Evolutionary conservation across 345 rosid genomes (phyloP), one percentile per base, ranked within the genome.

Genomic region (Excoecaria agallocha): DNA sequence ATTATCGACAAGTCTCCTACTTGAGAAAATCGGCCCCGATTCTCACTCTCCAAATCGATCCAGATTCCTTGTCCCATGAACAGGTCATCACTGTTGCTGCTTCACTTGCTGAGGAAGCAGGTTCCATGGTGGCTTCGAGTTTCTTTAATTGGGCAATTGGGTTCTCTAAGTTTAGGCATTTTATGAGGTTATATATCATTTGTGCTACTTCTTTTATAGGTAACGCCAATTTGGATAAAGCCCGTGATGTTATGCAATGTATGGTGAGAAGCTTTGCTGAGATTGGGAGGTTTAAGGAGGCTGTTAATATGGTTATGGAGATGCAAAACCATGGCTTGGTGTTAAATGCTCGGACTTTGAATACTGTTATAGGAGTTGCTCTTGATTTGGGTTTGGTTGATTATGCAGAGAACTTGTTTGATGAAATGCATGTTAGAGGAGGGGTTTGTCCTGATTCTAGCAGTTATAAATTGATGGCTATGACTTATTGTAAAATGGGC

Each of bases 151-250:
- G 97, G 97, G 82, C 87, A 2, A 73, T 86, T 61, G 86, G 81
- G 70, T 74, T 77, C 65, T 56, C 76, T 49, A 92, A 88, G 56
- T 94, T 92, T 55, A 84, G 92, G 69, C 84, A 85, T 82, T 92
- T 94, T 74, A 92, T 86, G 96, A 85, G 98, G 78, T 67, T 92
- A 25, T 92, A 92, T 55, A 87, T 94, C 59, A 86, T 90, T 5
- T 84, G 85, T 19, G 85, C 92, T 3, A 80, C 85, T 73, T 89
- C 89, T 22, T 83, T 90, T 76, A 75, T 89, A 66, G 78, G 63
- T 8, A 92, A 92, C 55, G 87, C 83, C 1, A 92, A 92, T 72
- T 74, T 82, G 61, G 93, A 82, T 77, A 86, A 81, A 85, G 97
- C 97, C 76, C 81, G 82, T 43, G 89, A 86, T 52, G 91, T 94